Conservation (phyloP, 768 basidiomycete species). For the Lactarius sp. region DNA sequence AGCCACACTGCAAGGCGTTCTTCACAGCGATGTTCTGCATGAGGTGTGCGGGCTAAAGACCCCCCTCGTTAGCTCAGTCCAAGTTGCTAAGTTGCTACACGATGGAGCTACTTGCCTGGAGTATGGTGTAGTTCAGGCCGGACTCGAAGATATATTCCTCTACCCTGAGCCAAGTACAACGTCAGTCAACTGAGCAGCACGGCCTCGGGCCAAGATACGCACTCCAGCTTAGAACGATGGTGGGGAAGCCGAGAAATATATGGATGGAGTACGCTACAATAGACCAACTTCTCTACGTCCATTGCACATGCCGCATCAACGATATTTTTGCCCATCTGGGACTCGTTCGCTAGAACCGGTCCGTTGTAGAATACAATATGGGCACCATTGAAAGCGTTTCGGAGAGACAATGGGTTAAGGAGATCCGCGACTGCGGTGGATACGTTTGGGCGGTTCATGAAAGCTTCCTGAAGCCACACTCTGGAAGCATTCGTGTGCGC, state of each 20-base stretch:
- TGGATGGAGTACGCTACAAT: conserved; percentile 23
- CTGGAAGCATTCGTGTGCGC: conserved; percentile 12
- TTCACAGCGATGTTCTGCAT: conserved; percentile 34
- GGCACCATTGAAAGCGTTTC: conserved; percentile 12
- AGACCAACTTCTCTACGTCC: conserved; percentile 24
- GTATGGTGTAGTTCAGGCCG: conserved; percentile 36
- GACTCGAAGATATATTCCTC: conserved; percentile 38
- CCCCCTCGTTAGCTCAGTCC: background rate
- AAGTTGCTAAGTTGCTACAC: no score
- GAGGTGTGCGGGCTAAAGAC: conserved; percentile 32
- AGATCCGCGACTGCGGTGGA: conserved; percentile 21
- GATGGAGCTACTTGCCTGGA: conserved; percentile 26
- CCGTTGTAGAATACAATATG: conserved; percentile 22
- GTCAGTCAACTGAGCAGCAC: background rate
- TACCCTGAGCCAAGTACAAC: conserved; percentile 24
- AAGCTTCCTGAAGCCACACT: conserved; percentile 5
- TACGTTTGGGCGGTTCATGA: conserved; percentile 9
- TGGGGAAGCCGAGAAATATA: conserved; percentile 23
- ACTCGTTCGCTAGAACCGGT: conserved; percentile 14
- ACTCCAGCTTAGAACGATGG: conserved; percentile 24
- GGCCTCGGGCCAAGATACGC: background rate
- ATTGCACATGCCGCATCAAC: conserved; percentile 24
- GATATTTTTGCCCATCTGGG: conserved; percentile 23
- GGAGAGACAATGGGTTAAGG: conserved; percentile 14
- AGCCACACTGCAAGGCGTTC: conserved; percentile 11